Conservation (phyloP, 805 yeast genomes). For the Yarrowia hollandica region DNA sequence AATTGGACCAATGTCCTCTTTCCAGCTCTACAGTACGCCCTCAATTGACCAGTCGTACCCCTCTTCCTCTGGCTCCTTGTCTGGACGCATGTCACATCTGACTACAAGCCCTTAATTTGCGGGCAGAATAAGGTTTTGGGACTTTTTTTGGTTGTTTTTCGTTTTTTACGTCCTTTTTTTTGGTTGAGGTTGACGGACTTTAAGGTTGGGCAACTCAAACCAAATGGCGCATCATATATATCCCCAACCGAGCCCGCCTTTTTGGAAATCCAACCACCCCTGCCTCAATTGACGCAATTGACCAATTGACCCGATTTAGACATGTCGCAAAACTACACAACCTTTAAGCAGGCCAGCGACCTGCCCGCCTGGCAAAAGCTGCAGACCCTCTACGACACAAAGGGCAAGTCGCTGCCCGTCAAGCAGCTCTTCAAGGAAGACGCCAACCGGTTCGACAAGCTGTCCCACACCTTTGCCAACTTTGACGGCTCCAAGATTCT, state of each 20-base stretch:
- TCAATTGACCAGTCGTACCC: too few species aligned
- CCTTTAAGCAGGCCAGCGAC: conserved; percentile 64
- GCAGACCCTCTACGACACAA: conserved; percentile 64
- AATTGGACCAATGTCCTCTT: too few species aligned
- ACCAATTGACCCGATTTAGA: too few species aligned
- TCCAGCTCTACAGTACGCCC: too few species aligned
- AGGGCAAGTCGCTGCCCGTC: conserved; percentile 71
- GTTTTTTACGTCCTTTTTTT: neutral
- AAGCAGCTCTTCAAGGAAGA: conserved; percentile 77
- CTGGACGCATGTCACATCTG: conserved; percentile 7
- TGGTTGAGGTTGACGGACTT: neutral
- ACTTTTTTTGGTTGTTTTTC: neutral
- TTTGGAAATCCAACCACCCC: too few species aligned
- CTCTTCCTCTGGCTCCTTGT: too few species aligned
- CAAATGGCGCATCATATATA: conserved; percentile 14
- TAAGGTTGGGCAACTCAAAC: conserved; percentile 6
- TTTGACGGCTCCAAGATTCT: conserved; percentile 84
- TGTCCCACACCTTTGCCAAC: conserved; percentile 75
- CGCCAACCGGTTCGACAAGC: conserved; percentile 70
- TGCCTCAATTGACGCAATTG: neutral
- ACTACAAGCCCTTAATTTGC: conserved; percentile 2
- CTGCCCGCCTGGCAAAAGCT: conserved; percentile 83
- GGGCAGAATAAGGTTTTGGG: too few species aligned
- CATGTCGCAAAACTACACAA: conserved; percentile 45
- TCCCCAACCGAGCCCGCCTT: neutral